Evolutionary conservation across 129 eudicot species (phyloP).

Genomic region (Ambrosia trifida): DNA sequence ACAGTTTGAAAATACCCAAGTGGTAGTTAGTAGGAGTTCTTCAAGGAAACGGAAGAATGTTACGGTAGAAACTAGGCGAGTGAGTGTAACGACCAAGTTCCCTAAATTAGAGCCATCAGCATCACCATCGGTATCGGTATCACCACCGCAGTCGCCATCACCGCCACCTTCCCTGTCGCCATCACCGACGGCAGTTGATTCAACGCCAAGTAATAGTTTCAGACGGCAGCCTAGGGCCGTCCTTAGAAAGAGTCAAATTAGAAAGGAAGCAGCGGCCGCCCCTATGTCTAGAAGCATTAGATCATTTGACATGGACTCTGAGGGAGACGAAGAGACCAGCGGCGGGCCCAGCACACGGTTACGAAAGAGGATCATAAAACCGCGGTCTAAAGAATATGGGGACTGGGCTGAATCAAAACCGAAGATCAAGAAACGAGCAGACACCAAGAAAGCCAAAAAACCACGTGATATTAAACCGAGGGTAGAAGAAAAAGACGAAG

Average conservation of each 20-base stretch:
- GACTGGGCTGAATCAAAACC: conserved; percentile 40
- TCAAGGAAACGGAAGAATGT: conserved; percentile 56
- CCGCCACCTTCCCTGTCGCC: background rate
- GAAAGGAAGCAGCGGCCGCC: conserved; percentile 27
- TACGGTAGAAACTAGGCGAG: conserved; percentile 36
- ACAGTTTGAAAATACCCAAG: conserved; percentile 30
- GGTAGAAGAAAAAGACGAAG: conserved; percentile 26
- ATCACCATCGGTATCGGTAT: conserved; percentile 1
- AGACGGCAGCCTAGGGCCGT: conserved; percentile 44
- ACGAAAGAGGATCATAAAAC: conserved; percentile 58
- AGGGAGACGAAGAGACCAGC: conserved; percentile 41
- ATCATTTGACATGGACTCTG: conserved; percentile 38
- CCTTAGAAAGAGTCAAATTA: conserved; percentile 29
- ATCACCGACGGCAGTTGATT: conserved; percentile 24
- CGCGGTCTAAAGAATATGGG: conserved; percentile 36
- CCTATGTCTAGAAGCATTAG: conserved; percentile 32
- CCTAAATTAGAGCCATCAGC: conserved; percentile 36
- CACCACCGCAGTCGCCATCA: background rate
- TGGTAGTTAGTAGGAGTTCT: conserved; percentile 30
- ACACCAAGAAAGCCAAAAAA: conserved; percentile 41
- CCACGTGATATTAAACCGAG: conserved; percentile 22
- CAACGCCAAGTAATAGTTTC: conserved; percentile 32
- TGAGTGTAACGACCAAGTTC: conserved; percentile 39
- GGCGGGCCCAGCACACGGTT: conserved; percentile 85
- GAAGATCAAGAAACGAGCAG: conserved; percentile 29